phyloP scores from a whole-genome alignment of 192 early-diverging fungal species.

The Geranomyces variabilis region DNA sequence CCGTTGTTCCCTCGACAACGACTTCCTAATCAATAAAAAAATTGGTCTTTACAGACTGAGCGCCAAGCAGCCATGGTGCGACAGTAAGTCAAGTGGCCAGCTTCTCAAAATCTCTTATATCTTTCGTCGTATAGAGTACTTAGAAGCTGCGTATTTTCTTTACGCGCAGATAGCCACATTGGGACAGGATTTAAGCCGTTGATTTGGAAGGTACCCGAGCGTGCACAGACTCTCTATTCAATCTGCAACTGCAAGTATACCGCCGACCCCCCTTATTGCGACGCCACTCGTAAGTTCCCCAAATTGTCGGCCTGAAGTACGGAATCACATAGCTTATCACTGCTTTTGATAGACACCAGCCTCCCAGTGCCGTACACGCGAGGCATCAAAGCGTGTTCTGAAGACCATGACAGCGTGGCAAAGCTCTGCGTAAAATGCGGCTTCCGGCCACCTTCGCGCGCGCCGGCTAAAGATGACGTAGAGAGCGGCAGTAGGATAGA shows the following conservation, averaged over 20 bases:
- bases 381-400: slow-evolving; percentile 3
- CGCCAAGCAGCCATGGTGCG: slow-evolving; percentile 29
- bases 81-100: slow-evolving; percentile 9
- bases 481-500: too few species aligned
- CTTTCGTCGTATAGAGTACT: background rate
- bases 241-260: slow-evolving; percentile 36
- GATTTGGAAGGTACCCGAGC: slow-evolving; percentile 22
- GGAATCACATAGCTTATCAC: too few species aligned
- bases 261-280: slow-evolving; percentile 22
- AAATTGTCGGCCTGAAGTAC: background rate
- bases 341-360: slow-evolving; percentile 6
- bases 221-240: slow-evolving; percentile 17
- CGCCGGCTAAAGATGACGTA: background rate
- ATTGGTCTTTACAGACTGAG: too few species aligned
- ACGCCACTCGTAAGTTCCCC: slow-evolving; percentile 23
- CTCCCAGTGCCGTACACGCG: slow-evolving; percentile 9
- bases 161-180: slow-evolving; percentile 3
- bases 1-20: too few species aligned
- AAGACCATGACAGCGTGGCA: slow-evolving; percentile 17
- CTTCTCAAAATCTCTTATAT: background rate
- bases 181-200: slow-evolving; percentile 29
- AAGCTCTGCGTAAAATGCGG: slow-evolving; percentile 25
- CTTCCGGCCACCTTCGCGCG: slow-evolving; percentile 4
- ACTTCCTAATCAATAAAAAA: too few species aligned
- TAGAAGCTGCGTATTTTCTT: background rate